Percentiles rank a stretch among this genome's conserved stretches.
phyloP scores from a whole-genome alignment of 108 stramenopile species.

The Nitzschia putrida region DNA sequence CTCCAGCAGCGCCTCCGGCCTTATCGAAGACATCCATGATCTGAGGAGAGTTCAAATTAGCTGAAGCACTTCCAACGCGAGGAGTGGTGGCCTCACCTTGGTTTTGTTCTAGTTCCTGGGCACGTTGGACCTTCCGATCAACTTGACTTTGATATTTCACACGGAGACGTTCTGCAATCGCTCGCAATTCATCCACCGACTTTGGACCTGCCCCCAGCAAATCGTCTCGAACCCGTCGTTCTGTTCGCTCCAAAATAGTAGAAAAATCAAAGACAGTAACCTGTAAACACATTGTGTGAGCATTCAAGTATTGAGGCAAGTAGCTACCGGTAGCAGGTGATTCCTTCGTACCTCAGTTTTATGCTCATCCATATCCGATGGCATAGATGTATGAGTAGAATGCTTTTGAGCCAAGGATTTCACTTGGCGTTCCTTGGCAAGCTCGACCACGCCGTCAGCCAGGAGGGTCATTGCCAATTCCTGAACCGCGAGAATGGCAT shows the following conservation, averaged over 20 bases:
- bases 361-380: slow-evolving; percentile 7
- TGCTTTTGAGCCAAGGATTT: slow-evolving; percentile 26
- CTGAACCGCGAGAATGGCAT: slow-evolving; percentile 76
- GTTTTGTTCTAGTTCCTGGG: slow-evolving; percentile 17
- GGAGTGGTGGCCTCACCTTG: background rate
- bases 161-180: slow-evolving; percentile 57
- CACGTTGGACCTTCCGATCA: slow-evolving; percentile 35
- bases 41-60: background rate
- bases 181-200: slow-evolving; percentile 73
- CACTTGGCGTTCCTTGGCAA: slow-evolving; percentile 36
- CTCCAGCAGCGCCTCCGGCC: slow-evolving; percentile 31
- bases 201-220: slow-evolving; percentile 78
- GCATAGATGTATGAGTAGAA: slow-evolving; percentile 26
- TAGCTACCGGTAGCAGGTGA: background rate
- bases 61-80: background rate
- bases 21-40: slow-evolving; percentile 35
- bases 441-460: slow-evolving; percentile 79
- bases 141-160: slow-evolving; percentile 61
- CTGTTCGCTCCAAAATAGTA: slow-evolving; percentile 73
- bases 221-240: slow-evolving; percentile 78
- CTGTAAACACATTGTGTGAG: slow-evolving; percentile 9
- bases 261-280: slow-evolving; percentile 90
- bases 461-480: slow-evolving; percentile 76
- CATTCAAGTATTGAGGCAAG: too few relatives aligned
- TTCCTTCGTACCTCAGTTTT: slow-evolving; percentile 25